Percentiles rank a stretch among this genome's conserved stretches.
Conservation (phyloP, 768 basidiomycete genomes). For the Termitomyces sp. region DNA sequence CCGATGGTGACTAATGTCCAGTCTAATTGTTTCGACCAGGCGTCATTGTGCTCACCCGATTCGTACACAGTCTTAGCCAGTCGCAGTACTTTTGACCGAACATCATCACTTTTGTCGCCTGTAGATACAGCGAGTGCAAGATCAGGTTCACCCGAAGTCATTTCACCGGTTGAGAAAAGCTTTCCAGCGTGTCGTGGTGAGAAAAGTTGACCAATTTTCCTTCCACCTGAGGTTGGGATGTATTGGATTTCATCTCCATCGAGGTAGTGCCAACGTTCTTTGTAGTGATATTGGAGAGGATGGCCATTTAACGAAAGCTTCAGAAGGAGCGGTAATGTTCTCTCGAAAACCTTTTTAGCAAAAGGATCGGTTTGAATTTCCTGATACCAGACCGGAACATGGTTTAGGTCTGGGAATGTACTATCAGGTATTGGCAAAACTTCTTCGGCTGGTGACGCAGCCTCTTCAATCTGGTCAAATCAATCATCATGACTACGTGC, state of each 20-base stretch:
- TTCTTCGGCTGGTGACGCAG: not conserved
- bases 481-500: not conserved
- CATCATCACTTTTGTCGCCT: slow-evolving; percentile 29
- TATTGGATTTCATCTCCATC: slow-evolving; percentile 24
- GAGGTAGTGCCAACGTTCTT: slow-evolving; percentile 67
- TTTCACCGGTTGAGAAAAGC: slow-evolving; percentile 33
- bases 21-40: slow-evolving; percentile 62
- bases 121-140: slow-evolving; percentile 42
- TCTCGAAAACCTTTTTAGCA: slow-evolving; percentile 34
- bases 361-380: slow-evolving; percentile 40
- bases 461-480: slow-evolving; percentile 2
- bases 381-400: slow-evolving; percentile 55
- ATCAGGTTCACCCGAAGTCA: slow-evolving; percentile 34
- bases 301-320: slow-evolving; percentile 52
- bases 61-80: slow-evolving; percentile 34
- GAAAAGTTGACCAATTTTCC: slow-evolving; percentile 37
- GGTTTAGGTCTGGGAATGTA: not conserved
- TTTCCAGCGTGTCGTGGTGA: slow-evolving; percentile 39
- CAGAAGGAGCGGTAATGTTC: slow-evolving; percentile 64
- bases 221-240: slow-evolving; percentile 40
- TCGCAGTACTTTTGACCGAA: slow-evolving; percentile 28
- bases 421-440: not conserved
- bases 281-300: slow-evolving; percentile 48
- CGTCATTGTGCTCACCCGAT: slow-evolving; percentile 28
- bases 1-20: slow-evolving; percentile 40